Percentiles rank a stretch among this genome's conserved stretches.
Conservation (phyloP, 352 stramenopile species). For the Phytophthora pseudosyringae region DNA sequence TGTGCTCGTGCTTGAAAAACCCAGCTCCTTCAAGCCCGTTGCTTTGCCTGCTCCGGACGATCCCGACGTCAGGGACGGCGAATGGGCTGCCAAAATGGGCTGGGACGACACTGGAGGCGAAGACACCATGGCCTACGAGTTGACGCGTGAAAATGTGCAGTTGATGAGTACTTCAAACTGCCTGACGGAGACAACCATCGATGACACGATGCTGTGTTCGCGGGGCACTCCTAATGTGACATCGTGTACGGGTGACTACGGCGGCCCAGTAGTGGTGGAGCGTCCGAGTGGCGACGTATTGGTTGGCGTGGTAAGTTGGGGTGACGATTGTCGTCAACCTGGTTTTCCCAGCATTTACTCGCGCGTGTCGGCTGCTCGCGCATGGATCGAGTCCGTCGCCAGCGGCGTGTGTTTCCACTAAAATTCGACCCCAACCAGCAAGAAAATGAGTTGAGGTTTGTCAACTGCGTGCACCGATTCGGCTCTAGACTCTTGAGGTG, state of each 20-base stretch:
- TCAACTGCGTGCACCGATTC: too few species aligned
- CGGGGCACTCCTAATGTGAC: constrained; percentile 24
- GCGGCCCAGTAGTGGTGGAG: constrained; percentile 48
- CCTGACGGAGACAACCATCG: constrained; percentile 26
- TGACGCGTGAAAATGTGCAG: constrained; percentile 43
- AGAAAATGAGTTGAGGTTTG: too few species aligned
- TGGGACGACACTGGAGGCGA: constrained; percentile 36
- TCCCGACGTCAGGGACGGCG: constrained; percentile 32
- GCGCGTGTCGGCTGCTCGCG: constrained; percentile 39
- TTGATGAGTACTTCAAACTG: constrained; percentile 48
- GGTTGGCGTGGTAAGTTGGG: constrained; percentile 55
- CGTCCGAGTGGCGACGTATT: constrained; percentile 33
- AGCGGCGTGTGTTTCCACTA: constrained; percentile 16
- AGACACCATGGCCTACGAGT: constrained; percentile 17
- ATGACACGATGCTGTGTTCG: constrained; percentile 53
- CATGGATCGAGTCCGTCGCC: constrained; percentile 40
- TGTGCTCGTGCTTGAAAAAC: constrained; percentile 45
- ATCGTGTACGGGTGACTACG: constrained; percentile 63
- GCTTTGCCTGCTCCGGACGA: constrained; percentile 26
- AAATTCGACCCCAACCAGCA: too few species aligned
- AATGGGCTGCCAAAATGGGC: constrained; percentile 31
- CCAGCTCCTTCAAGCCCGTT: constrained; percentile 38
- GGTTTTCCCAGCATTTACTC: constrained; percentile 56
- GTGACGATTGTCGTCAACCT: constrained; percentile 42
- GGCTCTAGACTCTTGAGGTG: too few species aligned